Percentiles rank a stretch among this genome's conserved stretches.
Evolutionary conservation across 192 early-diverging fungal species (phyloP).

Genomic region (Dimargaris verticillata): DNA sequence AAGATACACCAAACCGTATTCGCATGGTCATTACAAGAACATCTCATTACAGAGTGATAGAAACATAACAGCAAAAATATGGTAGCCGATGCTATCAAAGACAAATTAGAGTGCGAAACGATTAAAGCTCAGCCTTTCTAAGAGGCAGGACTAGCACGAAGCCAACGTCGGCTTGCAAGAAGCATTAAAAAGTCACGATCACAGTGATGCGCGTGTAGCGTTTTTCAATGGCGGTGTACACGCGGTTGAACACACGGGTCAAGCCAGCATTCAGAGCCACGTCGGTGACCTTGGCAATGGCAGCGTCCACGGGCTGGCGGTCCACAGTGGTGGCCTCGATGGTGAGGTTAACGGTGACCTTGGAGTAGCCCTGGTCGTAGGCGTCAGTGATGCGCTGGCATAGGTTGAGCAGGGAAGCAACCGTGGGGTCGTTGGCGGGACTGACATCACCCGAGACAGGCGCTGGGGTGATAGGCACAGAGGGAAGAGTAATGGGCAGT

Average conservation of each 20-base stretch:
- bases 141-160: no score
- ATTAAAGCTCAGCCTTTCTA: no score
- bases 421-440: neutral
- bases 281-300: no score
- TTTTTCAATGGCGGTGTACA: neutral
- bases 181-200: neutral
- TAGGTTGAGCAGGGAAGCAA: neutral
- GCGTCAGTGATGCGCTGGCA: neutral
- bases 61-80: no score
- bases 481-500: neutral
- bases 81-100: no score
- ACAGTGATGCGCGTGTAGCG: conserved; percentile 1
- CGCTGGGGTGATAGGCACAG: neutral
- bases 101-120: no score
- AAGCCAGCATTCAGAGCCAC: neutral
- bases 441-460: neutral
- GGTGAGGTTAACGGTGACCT: neutral
- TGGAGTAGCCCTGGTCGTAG: neutral
- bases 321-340: neutral
- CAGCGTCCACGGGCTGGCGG: neutral
- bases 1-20: no score
- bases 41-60: no score
- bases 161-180: no score
- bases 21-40: no score
- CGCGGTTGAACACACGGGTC: neutral